Evolutionary conservation across 2,329 filamentous ascomycete genomes (phyloP), one percentile per base, ranked within the genome.

Genomic region (Alternaria arbusti): DNA sequence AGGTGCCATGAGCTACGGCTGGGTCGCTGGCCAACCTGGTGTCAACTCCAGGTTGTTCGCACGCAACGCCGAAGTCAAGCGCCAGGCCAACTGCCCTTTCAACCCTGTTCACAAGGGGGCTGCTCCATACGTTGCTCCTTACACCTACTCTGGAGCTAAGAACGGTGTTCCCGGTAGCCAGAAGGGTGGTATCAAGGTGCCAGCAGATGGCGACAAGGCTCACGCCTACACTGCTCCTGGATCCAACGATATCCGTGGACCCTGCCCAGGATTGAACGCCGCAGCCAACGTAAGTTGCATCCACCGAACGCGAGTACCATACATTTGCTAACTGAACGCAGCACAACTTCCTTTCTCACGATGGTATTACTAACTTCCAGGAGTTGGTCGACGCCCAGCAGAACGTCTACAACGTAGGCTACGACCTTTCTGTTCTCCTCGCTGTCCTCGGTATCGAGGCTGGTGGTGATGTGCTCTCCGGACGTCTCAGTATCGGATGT

Each of bases 361-460:
- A 83, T 55, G 82, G 82, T 32, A 77, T 84, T 46, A 77, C 75
- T 12, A 83, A 74, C 26, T 82, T 79, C 74, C 77, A 73, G 46
- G 81, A 84, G 68, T 76, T 83, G n/a, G 80, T 84, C 50, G 80
- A 82, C 63, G 81, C 81, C 30, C 80, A 82, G 50, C 81, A 83
- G 67, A 83, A 84, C 52, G 61, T 83, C 25, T 84, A 82, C 74
- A 83, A 83, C 40, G 78, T 83, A 22, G 80, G 75, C 51, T 82
- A 80, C 54, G 81, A 82, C 61, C 73, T 83, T 23, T 78, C 82
- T 9, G 72, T 74, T 26, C 67, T 82, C 12, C 76, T 83, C 11
- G 81, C 82, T 4, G 69, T 77, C 8, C 75, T 82, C 8, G 81
- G 80, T 56, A 74, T 84, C 6, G 73, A 73, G 12, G 66, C 79